A percentile compares a stretch with the other conserved stretches of the same genome.
These are phyloP conservation scores for Neurospora sp. DNA, from an alignment of 2,329 filamentous ascomycete genomes.

Conservation along the genomic window DNA sequence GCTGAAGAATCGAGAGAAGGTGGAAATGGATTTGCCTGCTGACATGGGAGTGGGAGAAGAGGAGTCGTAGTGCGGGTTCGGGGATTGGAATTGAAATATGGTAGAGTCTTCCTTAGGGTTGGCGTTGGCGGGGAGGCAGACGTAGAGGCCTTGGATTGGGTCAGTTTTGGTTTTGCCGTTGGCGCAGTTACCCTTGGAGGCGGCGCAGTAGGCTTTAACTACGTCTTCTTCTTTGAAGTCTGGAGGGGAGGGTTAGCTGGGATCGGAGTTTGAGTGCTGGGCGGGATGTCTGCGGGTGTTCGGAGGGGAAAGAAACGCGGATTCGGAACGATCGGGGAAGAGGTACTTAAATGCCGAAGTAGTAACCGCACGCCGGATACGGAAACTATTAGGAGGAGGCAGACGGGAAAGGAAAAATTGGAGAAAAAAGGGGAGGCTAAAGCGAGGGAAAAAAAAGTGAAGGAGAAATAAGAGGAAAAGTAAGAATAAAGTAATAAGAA, in stretches of 20 bases:
- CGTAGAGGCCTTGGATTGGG: slow-evolving; percentile 16
- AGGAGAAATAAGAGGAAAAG: no score
- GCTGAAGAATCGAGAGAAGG: background rate
- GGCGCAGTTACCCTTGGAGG: slow-evolving; percentile 13
- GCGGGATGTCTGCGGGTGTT: accelerated
- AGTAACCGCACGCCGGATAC: no score
- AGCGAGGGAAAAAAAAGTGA: no score
- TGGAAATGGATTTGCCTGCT: background rate
- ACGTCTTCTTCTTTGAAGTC: slow-evolving; percentile 16
- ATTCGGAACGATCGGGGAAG: no score
- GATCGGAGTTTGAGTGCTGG: background rate
- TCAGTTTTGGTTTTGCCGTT: slow-evolving; percentile 14
- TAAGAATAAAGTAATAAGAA: no score
- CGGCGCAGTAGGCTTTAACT: slow-evolving; percentile 15
- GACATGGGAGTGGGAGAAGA: background rate
- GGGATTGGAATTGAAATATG: background rate
- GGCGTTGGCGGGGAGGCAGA: slow-evolving; percentile 16
- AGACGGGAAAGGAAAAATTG: no score
- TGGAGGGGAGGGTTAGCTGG: slow-evolving; percentile 1
- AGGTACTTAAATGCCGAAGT: no score
- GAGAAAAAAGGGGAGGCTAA: no score
- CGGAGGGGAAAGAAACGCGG: no score
- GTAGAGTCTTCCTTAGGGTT: background rate
- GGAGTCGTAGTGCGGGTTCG: background rate
- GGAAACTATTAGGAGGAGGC: no score